Conservation (phyloP, 2,329 filamentous ascomycete species). For the Colletotrichum neosansevieriae region DNA sequence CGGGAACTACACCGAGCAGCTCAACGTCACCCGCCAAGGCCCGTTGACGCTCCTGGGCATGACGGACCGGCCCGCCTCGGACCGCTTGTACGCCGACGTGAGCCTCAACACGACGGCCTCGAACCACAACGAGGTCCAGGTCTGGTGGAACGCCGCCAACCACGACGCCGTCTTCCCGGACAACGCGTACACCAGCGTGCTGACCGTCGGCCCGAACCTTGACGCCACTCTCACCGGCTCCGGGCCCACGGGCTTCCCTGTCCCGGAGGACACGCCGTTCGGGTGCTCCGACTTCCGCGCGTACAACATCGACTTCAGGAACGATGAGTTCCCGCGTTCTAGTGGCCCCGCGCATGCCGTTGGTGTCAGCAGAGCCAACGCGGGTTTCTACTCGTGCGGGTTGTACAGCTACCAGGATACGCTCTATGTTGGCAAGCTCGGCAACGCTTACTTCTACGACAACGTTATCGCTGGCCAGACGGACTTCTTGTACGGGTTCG, state of each 20-base stretch:
- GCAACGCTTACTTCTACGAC: conserved; percentile 73
- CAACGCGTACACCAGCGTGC: conserved; percentile 71
- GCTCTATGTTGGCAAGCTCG: conserved; percentile 52
- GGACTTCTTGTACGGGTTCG: conserved; percentile 78
- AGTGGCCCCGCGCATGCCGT: conserved; percentile 71
- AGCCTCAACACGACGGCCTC: conserved; percentile 52
- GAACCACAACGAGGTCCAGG: conserved; percentile 61
- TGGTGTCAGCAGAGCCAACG: conserved; percentile 72
- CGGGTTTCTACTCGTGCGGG: conserved; percentile 74
- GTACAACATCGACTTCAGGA: conserved; percentile 76
- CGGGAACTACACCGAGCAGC: conserved; percentile 72
- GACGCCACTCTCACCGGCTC: conserved; percentile 72
- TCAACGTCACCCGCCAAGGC: conserved; percentile 73
- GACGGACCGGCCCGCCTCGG: conserved; percentile 54
- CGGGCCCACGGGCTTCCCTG: conserved; percentile 71
- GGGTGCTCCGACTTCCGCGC: conserved; percentile 73
- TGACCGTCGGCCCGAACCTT: conserved; percentile 73
- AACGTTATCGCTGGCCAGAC: conserved; percentile 73
- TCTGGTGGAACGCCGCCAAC: conserved; percentile 70
- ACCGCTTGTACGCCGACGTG: conserved; percentile 54
- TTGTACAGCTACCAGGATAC: conserved; percentile 79
- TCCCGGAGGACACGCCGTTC: conserved; percentile 71
- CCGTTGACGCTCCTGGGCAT: conserved; percentile 73
- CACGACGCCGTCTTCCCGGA: conserved; percentile 61
- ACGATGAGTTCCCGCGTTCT: conserved; percentile 63